Base-by-base conservation (phyloP, 2,329 filamentous ascomycete species). In the Penicillium olsonii region DNA sequence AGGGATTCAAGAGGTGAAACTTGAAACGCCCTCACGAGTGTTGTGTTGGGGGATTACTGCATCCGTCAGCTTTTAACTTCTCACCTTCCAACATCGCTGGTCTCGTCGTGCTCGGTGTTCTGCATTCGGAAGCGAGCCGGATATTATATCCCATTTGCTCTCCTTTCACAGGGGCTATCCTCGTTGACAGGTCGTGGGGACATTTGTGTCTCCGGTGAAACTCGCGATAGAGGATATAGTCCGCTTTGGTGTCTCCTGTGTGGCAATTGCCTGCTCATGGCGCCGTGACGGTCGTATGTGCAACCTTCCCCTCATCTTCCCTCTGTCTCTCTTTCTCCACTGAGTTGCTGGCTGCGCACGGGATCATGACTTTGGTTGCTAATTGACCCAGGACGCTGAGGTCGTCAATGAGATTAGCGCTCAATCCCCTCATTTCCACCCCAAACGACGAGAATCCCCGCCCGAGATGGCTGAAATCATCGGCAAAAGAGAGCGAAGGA, bases 401-500 rank as follows among this genome's bases (percentile, higher is more conserved):
- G 56, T 64, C 62, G 61, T 67, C 58, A 55, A 66, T 66, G 61
- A 63, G 63, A 65, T 55, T 54, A 53, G 39, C 52, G 52, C 45
- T 37, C 17, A 52, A 45, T 53, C 54, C 52, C 46, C 52, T 55
- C 46, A 44, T 42, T 45, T 52, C 31, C 38, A 37, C 18, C 42
- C 19, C n/a, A n/a, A 24, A 44, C 39, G 18, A n/a, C 44, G 22
- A 39, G 35, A 35, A 48, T 39, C 37, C 45, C 47, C 5, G 44
- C n/a, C 40, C 61, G 55, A 57, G 52, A 69, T 69, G 67, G 61
- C 67, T 51, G 66, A 68, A 42, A 53, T 54, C 45, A 55, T 57
- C 53, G 58, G 52, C 45, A 66, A 64, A 57, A 68, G 65, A 54
- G 61, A 69, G 55, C 63, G 67, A 56, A 66, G 67, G 57, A 69